Conservation (phyloP, 257 asterid genomes). For the Ilex aquifolium region DNA sequence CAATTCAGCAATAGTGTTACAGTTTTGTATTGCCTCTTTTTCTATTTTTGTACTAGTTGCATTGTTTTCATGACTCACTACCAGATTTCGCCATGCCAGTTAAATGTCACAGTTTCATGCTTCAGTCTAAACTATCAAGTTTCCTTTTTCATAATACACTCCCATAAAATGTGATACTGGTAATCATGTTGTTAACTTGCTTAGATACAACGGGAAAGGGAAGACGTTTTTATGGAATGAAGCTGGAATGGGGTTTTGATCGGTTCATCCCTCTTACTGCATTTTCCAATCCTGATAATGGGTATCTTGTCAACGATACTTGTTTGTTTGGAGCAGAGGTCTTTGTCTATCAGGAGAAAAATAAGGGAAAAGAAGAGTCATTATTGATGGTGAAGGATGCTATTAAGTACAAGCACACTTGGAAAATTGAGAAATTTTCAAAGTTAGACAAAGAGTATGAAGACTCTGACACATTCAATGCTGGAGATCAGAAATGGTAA, state of each 20-base stretch:
- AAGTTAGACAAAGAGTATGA: slow-evolving; percentile 19
- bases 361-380: slow-evolving; percentile 38
- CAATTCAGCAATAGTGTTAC: neutral
- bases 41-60: no score
- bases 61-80: neutral
- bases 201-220: slow-evolving; percentile 31
- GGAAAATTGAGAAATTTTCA: slow-evolving; percentile 36
- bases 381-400: slow-evolving; percentile 55
- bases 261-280: slow-evolving; percentile 38
- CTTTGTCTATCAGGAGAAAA: slow-evolving; percentile 38
- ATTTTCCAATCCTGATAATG: slow-evolving; percentile 43
- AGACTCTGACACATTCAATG: slow-evolving; percentile 46
- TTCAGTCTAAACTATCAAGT: neutral
- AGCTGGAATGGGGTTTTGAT: slow-evolving; percentile 55
- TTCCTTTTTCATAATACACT: neutral
- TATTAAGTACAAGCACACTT: slow-evolving; percentile 28
- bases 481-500: slow-evolving; percentile 49
- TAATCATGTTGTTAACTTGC: neutral
- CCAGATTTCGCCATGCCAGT: neutral
- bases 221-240: slow-evolving; percentile 49
- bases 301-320: slow-evolving; percentile 45
- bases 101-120: neutral
- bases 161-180: no score
- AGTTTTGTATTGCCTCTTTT: neutral
- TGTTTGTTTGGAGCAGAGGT: slow-evolving; percentile 66